Conservation (phyloP, 345 rosid genomes). For the Melastoma malabathricum region DNA sequence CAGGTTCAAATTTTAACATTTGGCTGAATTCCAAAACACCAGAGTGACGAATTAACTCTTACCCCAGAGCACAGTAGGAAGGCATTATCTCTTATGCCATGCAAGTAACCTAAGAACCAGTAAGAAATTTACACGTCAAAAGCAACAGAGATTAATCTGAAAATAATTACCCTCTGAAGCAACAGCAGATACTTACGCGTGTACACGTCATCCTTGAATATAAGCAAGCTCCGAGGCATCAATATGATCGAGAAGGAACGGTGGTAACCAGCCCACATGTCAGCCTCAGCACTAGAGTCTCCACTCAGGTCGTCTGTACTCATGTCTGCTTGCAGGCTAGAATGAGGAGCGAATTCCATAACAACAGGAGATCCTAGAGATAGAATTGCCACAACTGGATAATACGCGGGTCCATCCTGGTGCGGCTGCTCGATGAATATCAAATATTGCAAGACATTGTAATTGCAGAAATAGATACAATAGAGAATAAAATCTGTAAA, state of each 20-base stretch:
- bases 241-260: conserved; percentile 47
- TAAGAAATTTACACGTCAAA: neutral
- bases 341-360: conserved; percentile 80
- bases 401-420: conserved; percentile 94
- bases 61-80: conserved; percentile 42
- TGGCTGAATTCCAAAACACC: no score
- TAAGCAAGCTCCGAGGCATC: conserved; percentile 74
- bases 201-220: conserved; percentile 74
- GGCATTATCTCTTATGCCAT: conserved; percentile 52
- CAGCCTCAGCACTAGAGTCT: conserved; percentile 15
- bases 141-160: neutral
- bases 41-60: conserved; percentile 2
- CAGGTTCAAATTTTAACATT: neutral
- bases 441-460: neutral
- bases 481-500: neutral
- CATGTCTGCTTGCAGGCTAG: conserved; percentile 24
- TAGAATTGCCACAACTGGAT: conserved; percentile 75
- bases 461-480: neutral
- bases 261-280: conserved; percentile 17
- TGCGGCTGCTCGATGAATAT: conserved; percentile 42
- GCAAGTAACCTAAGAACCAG: conserved; percentile 54
- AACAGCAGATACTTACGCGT: conserved; percentile 23
- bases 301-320: conserved; percentile 5
- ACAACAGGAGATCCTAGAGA: conserved; percentile 77
- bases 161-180: neutral